Percentiles rank a stretch among this genome's conserved stretches.
These are phyloP conservation scores for Fusarium brevicatenulatum DNA, from an alignment of 2,329 filamentous ascomycete species.

Conservation along the genomic window DNA sequence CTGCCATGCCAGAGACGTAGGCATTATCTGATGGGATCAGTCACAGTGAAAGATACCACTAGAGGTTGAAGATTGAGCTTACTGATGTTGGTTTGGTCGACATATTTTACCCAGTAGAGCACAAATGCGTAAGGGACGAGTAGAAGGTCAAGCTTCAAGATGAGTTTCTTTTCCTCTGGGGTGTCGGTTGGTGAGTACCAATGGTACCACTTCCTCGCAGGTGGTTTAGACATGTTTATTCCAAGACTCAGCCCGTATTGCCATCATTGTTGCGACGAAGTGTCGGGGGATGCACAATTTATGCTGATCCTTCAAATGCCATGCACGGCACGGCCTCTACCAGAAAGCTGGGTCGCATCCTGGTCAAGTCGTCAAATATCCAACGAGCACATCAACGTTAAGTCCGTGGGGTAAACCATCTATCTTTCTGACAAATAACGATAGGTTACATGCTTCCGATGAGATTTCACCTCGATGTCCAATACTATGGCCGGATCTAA, in stretches of 20 bases:
- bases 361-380: background rate
- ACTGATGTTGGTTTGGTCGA: background rate
- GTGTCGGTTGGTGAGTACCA: background rate
- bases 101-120: background rate
- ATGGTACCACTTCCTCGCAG: background rate
- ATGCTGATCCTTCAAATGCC: accelerated
- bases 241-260: accelerated
- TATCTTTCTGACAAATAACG: background rate
- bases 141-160: background rate
- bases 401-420: background rate
- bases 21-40: background rate
- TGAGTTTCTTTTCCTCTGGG: background rate
- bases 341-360: background rate
- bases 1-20: background rate
- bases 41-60: background rate
- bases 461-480: accelerated
- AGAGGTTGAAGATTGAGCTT: accelerated
- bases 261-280: accelerated
- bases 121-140: background rate
- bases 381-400: background rate
- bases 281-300: background rate
- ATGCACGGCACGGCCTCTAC: background rate
- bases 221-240: background rate
- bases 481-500: background rate
- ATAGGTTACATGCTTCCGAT: background rate